These are phyloP conservation scores for Skeletonema costatum DNA, from an alignment of 108 stramenopile genomes.

Conservation along the genomic window DNA sequence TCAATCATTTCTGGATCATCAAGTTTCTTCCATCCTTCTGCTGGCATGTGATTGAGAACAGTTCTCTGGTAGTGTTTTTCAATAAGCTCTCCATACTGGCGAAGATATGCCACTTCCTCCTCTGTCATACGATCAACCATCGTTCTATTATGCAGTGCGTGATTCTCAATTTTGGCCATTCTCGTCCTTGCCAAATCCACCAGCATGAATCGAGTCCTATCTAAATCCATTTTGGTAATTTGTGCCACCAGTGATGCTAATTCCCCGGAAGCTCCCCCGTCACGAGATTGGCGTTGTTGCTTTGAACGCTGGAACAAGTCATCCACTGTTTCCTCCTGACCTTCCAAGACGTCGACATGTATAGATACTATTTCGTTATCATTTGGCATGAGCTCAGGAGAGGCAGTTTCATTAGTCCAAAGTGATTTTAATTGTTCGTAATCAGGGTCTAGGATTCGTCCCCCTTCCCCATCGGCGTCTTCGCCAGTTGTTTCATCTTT, in stretches of 20 bases:
- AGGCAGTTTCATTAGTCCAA: constrained; percentile 66
- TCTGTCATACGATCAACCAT: constrained; percentile 73
- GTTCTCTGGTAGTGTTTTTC: constrained; percentile 64
- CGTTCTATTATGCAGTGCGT: constrained; percentile 67
- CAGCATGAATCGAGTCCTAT: constrained; percentile 71
- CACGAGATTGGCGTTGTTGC: constrained; percentile 10
- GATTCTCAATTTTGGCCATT: constrained; percentile 75
- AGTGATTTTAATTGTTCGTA: constrained; percentile 61
- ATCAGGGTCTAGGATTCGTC: constrained; percentile 49
- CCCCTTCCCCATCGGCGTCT: constrained; percentile 6
- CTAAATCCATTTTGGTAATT: constrained; percentile 69
- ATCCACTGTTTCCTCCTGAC: constrained; percentile 67
- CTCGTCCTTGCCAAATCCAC: constrained; percentile 67
- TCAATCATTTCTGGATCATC: constrained; percentile 80
- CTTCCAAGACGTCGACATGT: constrained; percentile 49
- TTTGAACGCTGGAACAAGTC: constrained; percentile 37
- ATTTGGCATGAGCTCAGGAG: constrained; percentile 68
- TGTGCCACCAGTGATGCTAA: constrained; percentile 60
- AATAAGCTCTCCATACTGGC: constrained; percentile 62
- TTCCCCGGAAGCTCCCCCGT: constrained; percentile 39
- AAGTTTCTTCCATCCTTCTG: constrained; percentile 69
- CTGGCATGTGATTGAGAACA: constrained; percentile 67
- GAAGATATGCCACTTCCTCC: constrained; percentile 59
- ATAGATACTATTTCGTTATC: constrained; percentile 56
- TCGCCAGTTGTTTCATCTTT: not conserved